Evolutionary conservation across 495 filamentous ascomycete species (phyloP).

Genomic region (Talaromyces nanjingensis): DNA sequence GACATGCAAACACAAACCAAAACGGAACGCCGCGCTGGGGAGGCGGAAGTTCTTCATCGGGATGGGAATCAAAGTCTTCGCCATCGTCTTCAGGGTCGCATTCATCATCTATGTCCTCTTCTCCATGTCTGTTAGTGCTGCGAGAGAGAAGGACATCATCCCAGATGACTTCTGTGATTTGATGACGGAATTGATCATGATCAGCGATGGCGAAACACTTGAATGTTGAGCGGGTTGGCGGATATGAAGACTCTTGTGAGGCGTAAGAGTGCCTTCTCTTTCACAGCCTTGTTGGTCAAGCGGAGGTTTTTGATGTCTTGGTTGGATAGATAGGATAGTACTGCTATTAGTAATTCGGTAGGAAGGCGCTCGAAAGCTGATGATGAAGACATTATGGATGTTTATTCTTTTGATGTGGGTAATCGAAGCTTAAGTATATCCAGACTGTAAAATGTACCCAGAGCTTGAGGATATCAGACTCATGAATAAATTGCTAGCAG

Average conservation of each 20-base stretch:
- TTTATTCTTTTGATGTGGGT: too few species aligned
- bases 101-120: too few species aligned
- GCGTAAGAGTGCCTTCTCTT: constrained; percentile 12
- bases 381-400: too few species aligned
- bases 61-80: background rate
- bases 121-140: too few species aligned
- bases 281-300: constrained; percentile 14
- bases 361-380: too few species aligned
- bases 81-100: background rate
- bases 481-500: too few species aligned
- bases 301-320: constrained; percentile 21
- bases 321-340: constrained; percentile 14
- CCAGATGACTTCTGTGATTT: constrained; percentile 22
- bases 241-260: constrained; percentile 21
- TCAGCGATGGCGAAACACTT: constrained; percentile 23
- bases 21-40: too few species aligned
- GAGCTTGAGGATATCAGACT: too few species aligned
- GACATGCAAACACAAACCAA: too few species aligned
- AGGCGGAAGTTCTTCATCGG: background rate
- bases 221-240: constrained; percentile 17
- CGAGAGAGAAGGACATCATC: constrained; percentile 18
- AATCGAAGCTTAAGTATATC: too few species aligned
- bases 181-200: constrained; percentile 14
- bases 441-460: too few species aligned
- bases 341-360: too few species aligned